These are phyloP conservation scores for Dryadomyces quercivorus DNA, from an alignment of 2,329 filamentous ascomycete genomes.

Conservation along the genomic window DNA sequence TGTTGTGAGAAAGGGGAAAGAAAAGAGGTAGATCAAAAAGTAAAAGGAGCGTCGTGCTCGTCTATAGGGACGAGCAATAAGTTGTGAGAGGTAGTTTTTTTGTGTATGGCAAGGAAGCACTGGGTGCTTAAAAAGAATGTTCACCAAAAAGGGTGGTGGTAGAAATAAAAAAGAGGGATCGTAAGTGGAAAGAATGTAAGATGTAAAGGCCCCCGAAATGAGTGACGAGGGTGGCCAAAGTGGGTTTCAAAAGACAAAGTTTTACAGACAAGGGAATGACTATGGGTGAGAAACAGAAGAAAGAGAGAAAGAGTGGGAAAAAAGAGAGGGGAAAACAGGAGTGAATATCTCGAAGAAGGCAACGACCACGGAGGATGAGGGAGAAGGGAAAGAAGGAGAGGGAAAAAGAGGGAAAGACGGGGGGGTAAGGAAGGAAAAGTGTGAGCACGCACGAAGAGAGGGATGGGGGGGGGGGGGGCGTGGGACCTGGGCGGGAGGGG, in stretches of 20 bases:
- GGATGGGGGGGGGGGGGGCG: slow-evolving; percentile 1
- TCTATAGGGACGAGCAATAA: not conserved
- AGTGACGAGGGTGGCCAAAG: slow-evolving; percentile 30
- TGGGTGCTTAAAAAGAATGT: not conserved
- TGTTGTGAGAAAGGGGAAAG: not conserved
- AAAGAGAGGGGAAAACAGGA: slow-evolving; percentile 17
- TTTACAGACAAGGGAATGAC: slow-evolving; percentile 39
- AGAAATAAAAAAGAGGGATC: slow-evolving; percentile 17
- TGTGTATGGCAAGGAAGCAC: not conserved
- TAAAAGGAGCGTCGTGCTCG: not conserved
- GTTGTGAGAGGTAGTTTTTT: not conserved
- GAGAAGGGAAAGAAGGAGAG: slow-evolving; percentile 3
- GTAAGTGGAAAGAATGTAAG: slow-evolving; percentile 28
- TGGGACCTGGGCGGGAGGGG: not conserved
- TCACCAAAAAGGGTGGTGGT: slow-evolving; percentile 11
- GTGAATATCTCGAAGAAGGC: slow-evolving; percentile 7
- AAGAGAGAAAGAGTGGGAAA: slow-evolving; percentile 24
- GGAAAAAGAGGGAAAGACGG: slow-evolving; percentile 22
- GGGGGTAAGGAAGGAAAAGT: slow-evolving; percentile 5
- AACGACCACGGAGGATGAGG: slow-evolving; percentile 19
- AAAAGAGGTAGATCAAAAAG: not conserved
- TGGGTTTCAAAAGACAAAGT: slow-evolving; percentile 18
- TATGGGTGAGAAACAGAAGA: slow-evolving; percentile 17
- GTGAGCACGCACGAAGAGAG: slow-evolving; percentile 5
- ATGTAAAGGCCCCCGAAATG: slow-evolving; percentile 33